Evolutionary conservation across 1,284 basidiomycete species (phyloP).

Genomic region (Boletus smithii): DNA sequence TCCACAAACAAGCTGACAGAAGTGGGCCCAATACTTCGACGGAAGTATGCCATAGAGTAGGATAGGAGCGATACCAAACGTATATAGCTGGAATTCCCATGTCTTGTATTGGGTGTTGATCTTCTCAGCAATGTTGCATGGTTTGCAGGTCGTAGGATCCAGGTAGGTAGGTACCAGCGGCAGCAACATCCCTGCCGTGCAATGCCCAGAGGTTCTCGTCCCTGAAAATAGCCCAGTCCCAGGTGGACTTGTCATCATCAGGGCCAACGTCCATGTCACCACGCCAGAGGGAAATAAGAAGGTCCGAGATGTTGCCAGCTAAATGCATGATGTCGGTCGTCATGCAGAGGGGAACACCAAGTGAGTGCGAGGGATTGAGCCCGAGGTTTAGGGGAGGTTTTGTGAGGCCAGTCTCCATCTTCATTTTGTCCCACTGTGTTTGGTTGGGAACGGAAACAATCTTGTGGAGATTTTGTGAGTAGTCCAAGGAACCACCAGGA

Average conservation of each 20-base stretch:
- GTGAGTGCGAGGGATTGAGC: neutral
- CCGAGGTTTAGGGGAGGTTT: constrained; percentile 18
- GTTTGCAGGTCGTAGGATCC: neutral
- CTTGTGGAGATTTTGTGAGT: constrained; percentile 1
- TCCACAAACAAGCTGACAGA: constrained; percentile 3
- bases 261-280: neutral
- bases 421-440: constrained; percentile 2
- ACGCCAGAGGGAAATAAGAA: neutral
- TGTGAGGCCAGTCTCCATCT: constrained; percentile 13
- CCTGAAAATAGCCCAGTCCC: constrained; percentile 1
- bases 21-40: neutral
- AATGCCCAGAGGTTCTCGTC: neutral
- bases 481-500: neutral
- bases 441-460: neutral
- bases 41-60: neutral
- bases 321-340: constrained; percentile 5
- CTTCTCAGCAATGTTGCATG: constrained; percentile 1
- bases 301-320: neutral
- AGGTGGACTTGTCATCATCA: neutral
- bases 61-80: neutral
- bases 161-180: neutral
- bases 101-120: constrained; percentile 7
- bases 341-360: constrained; percentile 16
- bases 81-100: constrained; percentile 3
- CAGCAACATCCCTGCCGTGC: neutral